These are phyloP conservation scores for Psilocybe tampanensis DNA, from an alignment of 768 basidiomycete species.

Conservation along the genomic window DNA sequence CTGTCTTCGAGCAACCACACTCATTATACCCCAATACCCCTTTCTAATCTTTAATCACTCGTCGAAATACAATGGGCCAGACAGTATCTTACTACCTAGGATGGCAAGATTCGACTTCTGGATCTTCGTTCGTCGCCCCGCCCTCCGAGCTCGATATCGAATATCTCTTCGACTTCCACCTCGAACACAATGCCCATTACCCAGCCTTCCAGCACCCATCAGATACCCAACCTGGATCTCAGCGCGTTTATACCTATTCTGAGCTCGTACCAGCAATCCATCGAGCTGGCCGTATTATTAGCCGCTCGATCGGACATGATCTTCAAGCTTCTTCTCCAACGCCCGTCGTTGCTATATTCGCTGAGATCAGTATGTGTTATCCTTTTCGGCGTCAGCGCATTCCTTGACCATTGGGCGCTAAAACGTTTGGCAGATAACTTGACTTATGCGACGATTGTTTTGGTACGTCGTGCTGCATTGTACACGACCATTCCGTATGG, in stretches of 20 bases:
- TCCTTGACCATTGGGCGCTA: background rate
- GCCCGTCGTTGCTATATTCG: background rate
- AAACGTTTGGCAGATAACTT: background rate
- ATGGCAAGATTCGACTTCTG: background rate
- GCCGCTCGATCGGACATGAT: background rate
- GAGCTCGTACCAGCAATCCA: background rate
- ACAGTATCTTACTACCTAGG: background rate
- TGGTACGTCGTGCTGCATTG: background rate
- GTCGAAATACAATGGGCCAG: background rate
- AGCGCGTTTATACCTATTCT: background rate
- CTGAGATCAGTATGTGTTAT: background rate
- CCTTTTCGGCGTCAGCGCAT: background rate
- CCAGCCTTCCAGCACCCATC: background rate
- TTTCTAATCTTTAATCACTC: background rate
- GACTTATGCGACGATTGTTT: background rate
- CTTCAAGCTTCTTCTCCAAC: background rate
- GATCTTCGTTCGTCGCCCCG: background rate
- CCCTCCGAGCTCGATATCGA: background rate
- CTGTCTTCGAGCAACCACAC: background rate
- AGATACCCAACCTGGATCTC: background rate
- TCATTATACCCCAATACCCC: background rate
- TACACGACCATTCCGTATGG: background rate
- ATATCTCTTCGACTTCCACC: background rate
- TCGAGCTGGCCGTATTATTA: background rate
- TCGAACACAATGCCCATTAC: background rate